Conservation (phyloP, 1,284 basidiomycete species). For the Puccinia coronata region DNA sequence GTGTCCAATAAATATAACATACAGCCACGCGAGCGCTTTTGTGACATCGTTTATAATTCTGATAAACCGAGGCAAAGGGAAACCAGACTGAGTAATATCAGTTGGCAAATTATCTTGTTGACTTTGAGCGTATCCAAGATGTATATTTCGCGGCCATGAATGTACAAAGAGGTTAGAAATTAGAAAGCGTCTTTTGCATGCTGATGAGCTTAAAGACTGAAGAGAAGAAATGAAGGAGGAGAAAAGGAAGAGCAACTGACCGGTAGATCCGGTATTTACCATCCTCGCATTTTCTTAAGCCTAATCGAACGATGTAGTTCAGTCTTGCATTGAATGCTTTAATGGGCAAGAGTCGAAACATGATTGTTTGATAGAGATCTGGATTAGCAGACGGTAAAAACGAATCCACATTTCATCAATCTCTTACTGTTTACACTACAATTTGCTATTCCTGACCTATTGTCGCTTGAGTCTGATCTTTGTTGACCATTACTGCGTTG, state of each 20-base stretch:
- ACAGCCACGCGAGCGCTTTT: conserved; percentile 1
- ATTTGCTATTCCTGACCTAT: neutral
- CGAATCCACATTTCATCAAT: neutral
- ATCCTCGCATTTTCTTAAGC: conserved; percentile 25
- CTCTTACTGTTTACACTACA: neutral
- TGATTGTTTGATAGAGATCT: conserved; percentile 14
- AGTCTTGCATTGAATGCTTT: neutral
- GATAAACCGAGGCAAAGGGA: conserved; percentile 23
- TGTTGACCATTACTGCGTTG: conserved; percentile 37
- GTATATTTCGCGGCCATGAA: no score
- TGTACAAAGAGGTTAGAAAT: no score
- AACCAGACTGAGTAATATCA: conserved; percentile 37
- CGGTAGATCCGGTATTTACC: conserved; percentile 43
- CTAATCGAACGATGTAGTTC: conserved; percentile 29
- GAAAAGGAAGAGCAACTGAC: neutral
- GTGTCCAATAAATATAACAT: conserved; percentile 14
- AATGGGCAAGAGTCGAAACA: neutral
- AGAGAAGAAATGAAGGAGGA: no score
- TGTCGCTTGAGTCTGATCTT: conserved; percentile 31
- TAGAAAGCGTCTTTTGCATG: no score
- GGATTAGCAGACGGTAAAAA: neutral
- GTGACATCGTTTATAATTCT: conserved; percentile 25
- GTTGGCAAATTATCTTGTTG: conserved; percentile 46
- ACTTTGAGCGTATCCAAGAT: neutral
- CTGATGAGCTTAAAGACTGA: neutral